These are phyloP conservation scores for Trichoderma atrobrunneum DNA, from an alignment of 2,329 filamentous ascomycete species.

Conservation along the genomic window DNA sequence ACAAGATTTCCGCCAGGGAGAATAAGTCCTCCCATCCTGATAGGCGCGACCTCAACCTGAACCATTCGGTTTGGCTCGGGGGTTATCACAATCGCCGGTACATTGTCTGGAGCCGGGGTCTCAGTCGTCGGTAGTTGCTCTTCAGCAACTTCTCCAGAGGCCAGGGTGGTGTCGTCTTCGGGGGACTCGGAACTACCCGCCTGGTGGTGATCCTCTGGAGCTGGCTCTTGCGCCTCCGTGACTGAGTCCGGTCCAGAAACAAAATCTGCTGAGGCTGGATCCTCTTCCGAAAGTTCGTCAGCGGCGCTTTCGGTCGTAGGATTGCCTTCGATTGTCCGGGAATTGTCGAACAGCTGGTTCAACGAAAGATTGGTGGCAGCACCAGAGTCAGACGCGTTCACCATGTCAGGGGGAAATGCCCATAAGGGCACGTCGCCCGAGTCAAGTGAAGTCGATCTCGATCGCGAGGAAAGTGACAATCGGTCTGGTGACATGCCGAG, in stretches of 20 bases:
- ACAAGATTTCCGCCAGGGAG: constrained; percentile 19
- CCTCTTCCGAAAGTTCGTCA: not conserved
- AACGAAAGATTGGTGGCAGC: constrained; percentile 9
- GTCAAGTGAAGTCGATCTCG: constrained; percentile 9
- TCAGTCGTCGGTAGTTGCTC: not conserved
- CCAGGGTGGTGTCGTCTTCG: constrained; percentile 1
- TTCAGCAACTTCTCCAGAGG: constrained; percentile 6
- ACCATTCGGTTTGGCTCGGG: constrained; percentile 5
- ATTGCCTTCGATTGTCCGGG: constrained; percentile 2
- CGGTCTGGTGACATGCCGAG: constrained; percentile 4
- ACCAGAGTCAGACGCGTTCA: not conserved
- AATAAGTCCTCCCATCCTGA: constrained; percentile 18
- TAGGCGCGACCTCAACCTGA: constrained; percentile 14
- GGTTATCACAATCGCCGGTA: constrained; percentile 5
- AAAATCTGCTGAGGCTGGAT: not conserved
- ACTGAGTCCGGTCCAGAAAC: not conserved
- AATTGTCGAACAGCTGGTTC: constrained; percentile 16
- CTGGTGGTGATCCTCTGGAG: constrained; percentile 4
- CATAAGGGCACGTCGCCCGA: not conserved
- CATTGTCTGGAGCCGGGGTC: not conserved
- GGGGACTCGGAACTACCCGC: constrained; percentile 5
- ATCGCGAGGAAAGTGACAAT: not conserved
- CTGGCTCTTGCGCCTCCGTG: constrained; percentile 16
- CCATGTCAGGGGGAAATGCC: constrained; percentile 16
- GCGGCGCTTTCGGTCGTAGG: constrained; percentile 6